Conservation (phyloP, 2,329 filamentous ascomycete species). For the Huntiella savannae region DNA sequence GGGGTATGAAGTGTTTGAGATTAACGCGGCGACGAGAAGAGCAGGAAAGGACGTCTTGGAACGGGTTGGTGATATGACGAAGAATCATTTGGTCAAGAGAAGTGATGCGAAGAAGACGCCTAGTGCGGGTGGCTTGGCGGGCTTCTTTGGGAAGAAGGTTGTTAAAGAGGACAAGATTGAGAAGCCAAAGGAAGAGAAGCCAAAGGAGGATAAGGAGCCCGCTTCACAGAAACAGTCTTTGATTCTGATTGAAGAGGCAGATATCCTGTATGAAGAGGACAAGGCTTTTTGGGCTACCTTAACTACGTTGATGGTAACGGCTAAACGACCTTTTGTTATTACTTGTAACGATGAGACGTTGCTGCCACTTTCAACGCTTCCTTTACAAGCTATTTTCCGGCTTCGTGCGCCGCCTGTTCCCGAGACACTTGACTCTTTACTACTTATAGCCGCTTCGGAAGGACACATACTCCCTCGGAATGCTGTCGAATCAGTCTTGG, state of each 20-base stretch:
- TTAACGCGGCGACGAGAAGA: conserved; percentile 65
- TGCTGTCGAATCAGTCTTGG: conserved; percentile 51
- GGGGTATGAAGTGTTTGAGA: conserved; percentile 86
- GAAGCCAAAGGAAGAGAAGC: conserved; percentile 15
- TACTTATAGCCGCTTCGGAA: conserved; percentile 71
- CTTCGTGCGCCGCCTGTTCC: conserved; percentile 47
- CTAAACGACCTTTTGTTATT: conserved; percentile 81
- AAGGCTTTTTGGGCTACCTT: conserved; percentile 86
- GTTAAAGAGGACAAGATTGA: conserved; percentile 18
- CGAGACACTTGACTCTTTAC: conserved; percentile 58
- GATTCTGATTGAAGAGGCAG: conserved; percentile 84
- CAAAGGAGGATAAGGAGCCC: conserved; percentile 15
- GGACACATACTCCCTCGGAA: conserved; percentile 58
- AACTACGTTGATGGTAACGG: conserved; percentile 56
- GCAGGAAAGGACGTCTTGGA: conserved; percentile 83
- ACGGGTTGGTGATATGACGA: conserved; percentile 88
- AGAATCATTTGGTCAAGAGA: conserved; percentile 66
- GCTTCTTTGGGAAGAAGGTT: conserved; percentile 15
- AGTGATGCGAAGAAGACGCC: conserved; percentile 11
- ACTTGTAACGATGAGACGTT: conserved; percentile 85
- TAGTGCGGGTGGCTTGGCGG: conserved; percentile 12
- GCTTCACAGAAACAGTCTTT: conserved; percentile 72
- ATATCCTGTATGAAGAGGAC: conserved; percentile 87
- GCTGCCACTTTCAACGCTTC: conserved; percentile 55
- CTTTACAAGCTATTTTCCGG: conserved; percentile 69